Evolutionary conservation across 352 stramenopile genomes (phyloP).

Genomic region (Thalassiosira oceanica): DNA sequence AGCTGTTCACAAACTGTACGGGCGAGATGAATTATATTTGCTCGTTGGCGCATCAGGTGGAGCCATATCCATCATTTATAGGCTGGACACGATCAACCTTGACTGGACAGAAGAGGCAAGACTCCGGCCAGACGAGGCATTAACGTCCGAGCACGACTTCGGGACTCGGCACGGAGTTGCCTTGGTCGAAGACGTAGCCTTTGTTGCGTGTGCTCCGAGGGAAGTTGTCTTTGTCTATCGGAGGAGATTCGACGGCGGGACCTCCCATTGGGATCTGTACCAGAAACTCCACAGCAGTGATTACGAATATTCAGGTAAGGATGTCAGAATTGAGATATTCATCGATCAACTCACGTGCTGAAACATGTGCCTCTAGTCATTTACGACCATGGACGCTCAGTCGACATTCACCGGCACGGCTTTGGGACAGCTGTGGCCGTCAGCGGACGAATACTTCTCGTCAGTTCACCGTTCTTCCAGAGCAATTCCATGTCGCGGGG

Average conservation of each 20-base stretch:
- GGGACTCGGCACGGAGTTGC: constrained; percentile 65
- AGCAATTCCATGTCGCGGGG: constrained; percentile 54
- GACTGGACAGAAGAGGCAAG: constrained; percentile 33
- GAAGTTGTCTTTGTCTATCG: constrained; percentile 74
- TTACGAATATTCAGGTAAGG: too few species aligned
- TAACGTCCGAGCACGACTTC: constrained; percentile 45
- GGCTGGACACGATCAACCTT: constrained; percentile 9
- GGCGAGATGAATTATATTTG: constrained; percentile 55
- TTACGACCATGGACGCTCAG: constrained; percentile 65
- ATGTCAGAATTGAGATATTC: too few species aligned
- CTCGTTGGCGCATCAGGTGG: constrained; percentile 61
- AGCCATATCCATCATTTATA: constrained; percentile 41
- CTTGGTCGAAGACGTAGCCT: constrained; percentile 86
- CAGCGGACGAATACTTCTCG: constrained; percentile 84
- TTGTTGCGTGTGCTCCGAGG: constrained; percentile 85
- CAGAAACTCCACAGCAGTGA: constrained; percentile 82
- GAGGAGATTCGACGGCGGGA: too few species aligned
- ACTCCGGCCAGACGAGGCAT: constrained; percentile 24
- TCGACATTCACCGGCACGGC: constrained; percentile 83
- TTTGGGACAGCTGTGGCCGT: constrained; percentile 88
- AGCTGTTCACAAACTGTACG: constrained; percentile 62
- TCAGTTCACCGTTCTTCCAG: constrained; percentile 85
- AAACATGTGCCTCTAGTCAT: too few species aligned
- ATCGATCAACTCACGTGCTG: too few species aligned
- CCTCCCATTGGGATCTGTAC: constrained; percentile 64